These are phyloP conservation scores for Scalesia atractyloides DNA, from an alignment of 129 eudicot species.

Conservation along the genomic window DNA sequence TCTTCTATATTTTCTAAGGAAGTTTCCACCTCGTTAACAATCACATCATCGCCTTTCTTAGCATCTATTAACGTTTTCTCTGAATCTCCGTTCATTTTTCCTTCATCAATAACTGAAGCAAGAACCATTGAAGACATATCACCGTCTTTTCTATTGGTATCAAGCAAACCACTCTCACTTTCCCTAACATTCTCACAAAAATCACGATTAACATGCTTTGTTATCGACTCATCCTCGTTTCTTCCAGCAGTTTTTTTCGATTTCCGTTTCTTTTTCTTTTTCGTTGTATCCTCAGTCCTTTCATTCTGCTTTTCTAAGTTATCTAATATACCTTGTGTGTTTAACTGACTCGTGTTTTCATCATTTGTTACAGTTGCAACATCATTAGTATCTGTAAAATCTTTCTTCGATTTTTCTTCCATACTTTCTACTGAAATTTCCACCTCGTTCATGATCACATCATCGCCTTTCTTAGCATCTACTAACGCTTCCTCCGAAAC, in stretches of 20 bases:
- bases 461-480: conserved; percentile 23
- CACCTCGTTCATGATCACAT: conserved; percentile 22
- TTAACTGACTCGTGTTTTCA: conserved; percentile 3
- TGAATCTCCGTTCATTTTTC: conserved; percentile 18
- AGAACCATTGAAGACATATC: no score
- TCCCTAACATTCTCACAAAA: no score
- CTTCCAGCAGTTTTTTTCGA: conserved; percentile 19
- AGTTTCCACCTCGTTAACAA: conserved; percentile 23
- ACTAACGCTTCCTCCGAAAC: conserved; percentile 18
- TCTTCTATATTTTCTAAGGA: conserved; percentile 10
- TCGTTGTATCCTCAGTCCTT: conserved; percentile 15
- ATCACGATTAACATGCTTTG: conserved; percentile 10
- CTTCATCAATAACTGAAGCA: no score
- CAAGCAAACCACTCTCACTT: neutral
- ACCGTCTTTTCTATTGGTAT: conserved; percentile 11
- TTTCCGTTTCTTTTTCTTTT: conserved; percentile 31
- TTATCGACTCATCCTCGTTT: conserved; percentile 25
- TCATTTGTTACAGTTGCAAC: no score
- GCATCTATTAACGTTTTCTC: conserved; percentile 23
- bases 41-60: conserved; percentile 22
- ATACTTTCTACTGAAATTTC: conserved; percentile 11
- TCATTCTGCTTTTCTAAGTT: conserved; percentile 28
- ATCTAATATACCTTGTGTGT: conserved; percentile 2
- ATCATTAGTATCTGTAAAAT: conserved; percentile 1
- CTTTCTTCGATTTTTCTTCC: conserved; percentile 18